phyloP scores from a whole-genome alignment of 2,329 filamentous ascomycete genomes.

The Microascus cirrosus region DNA sequence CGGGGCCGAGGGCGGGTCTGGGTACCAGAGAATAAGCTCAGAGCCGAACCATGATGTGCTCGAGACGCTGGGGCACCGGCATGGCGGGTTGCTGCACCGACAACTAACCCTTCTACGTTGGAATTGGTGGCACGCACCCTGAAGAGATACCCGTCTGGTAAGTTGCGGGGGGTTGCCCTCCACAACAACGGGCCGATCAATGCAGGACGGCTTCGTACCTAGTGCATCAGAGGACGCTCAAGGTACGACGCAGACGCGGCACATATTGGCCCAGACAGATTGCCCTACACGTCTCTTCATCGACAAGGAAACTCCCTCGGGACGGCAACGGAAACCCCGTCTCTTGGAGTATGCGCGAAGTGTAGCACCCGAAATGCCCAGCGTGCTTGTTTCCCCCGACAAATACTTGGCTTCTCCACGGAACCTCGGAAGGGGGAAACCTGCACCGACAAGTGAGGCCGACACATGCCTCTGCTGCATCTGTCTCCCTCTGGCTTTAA shows the following conservation, averaged over 20 bases:
- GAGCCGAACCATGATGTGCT: not conserved
- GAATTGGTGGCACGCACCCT: not conserved
- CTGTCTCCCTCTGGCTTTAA: not conserved
- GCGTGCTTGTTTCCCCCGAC: not conserved
- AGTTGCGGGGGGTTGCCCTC: not conserved
- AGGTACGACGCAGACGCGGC: not conserved
- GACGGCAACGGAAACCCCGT: not conserved
- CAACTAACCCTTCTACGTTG: not conserved
- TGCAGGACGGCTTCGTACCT: not conserved
- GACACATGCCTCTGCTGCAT: not conserved
- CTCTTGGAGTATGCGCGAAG: not conserved
- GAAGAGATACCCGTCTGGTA: not conserved
- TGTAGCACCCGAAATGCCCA: slow-evolving; percentile 1
- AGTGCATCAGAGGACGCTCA: not conserved
- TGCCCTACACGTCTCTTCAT: not conserved
- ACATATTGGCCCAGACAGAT: not conserved
- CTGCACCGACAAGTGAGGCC: not conserved
- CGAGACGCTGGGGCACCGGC: not conserved
- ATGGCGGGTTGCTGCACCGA: not conserved
- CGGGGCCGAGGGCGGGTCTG: not conserved
- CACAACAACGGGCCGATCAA: slow-evolving; percentile 2
- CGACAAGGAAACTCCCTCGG: not conserved
- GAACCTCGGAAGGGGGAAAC: not conserved
- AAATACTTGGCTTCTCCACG: not conserved
- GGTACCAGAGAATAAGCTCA: not conserved